Evolutionary conservation across 2,329 filamentous ascomycete species (phyloP), one percentile per base, ranked within the genome.

Genomic region (Fusarium compactum): DNA sequence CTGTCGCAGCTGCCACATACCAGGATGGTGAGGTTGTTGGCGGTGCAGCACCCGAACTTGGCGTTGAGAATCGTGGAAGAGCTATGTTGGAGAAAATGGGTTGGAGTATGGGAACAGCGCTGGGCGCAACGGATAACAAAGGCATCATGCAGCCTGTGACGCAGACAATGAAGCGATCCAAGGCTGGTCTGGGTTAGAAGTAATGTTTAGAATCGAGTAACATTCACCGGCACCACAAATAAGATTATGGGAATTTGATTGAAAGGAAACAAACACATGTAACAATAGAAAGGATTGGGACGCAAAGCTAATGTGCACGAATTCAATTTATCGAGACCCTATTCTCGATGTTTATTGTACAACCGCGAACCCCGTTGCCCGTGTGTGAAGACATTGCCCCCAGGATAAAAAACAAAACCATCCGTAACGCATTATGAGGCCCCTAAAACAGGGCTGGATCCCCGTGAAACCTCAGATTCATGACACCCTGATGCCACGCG

Each of bases 71-170:
- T 78, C 93, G 89, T 71, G 96, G 96, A 14, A 88, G 94, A 53
- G 89, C 90, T 5, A 92, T 99, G 89, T 82, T 99, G 69, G 94
- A 97, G 82, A 98, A 96, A 82, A 98, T 98, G 96, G 96, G 96
- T 6, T 99, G 96, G 95, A 92, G 88, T 66, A 91, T 86, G 55
- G 96, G 96, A 8, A 97, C 91, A 76, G 92, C 92, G 3, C 85
- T 99, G 2, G 96, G 96, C 55, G 89, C 92, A 14, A 78, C 84
- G 2, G 90, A 97, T 69, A 97, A 97, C 79, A 93, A 96, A 79
- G 96, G 96, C 32, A 96, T 97, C 55, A 81, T 97, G 69, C 89
- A 93, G 66, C 95, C 95, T 1, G 92, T 99, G 25, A 86, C 90
- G 27, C 95, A 97, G 70, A 89, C 96, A 27, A 92, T 99, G 73